A percentile compares a stretch with the other conserved stretches of the same genome.
Conservation (phyloP, 495 filamentous ascomycete species). For the Acidiella bohemica region DNA sequence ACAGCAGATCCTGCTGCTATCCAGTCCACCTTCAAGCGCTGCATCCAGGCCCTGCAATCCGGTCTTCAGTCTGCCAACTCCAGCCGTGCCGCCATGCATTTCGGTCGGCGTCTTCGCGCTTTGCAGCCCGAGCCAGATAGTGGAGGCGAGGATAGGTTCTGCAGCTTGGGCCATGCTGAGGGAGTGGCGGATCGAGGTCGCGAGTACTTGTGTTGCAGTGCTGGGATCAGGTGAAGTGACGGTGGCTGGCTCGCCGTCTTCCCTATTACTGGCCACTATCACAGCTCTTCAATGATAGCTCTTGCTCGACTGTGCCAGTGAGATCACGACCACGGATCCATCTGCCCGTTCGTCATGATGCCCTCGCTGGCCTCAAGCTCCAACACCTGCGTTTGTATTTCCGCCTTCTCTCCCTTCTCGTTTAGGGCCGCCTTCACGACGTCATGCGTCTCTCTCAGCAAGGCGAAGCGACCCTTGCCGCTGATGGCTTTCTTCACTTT, state of each 20-base stretch:
- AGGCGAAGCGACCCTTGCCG: no score
- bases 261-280: background rate
- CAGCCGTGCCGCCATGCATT: background rate
- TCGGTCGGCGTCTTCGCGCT: background rate
- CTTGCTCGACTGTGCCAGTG: no score
- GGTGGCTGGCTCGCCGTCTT: background rate
- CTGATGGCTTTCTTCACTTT: no score
- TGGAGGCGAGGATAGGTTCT: constrained; percentile 18
- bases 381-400: no score
- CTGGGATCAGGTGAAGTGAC: background rate
- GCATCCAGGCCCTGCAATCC: constrained; percentile 20
- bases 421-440: no score
- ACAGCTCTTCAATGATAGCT: no score
- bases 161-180: constrained; percentile 1
- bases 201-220: background rate
- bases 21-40: constrained; percentile 21
- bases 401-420: no score
- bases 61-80: constrained; percentile 8
- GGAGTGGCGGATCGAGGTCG: background rate
- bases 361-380: no score
- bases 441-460: no score
- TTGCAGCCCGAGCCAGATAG: constrained; percentile 2
- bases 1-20: constrained; percentile 10
- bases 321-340: no score
- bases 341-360: no score